A percentile compares a stretch with the other conserved stretches of the same genome.
phyloP scores from a whole-genome alignment of 768 basidiomycete genomes.

The Auriscalpium orientale region DNA sequence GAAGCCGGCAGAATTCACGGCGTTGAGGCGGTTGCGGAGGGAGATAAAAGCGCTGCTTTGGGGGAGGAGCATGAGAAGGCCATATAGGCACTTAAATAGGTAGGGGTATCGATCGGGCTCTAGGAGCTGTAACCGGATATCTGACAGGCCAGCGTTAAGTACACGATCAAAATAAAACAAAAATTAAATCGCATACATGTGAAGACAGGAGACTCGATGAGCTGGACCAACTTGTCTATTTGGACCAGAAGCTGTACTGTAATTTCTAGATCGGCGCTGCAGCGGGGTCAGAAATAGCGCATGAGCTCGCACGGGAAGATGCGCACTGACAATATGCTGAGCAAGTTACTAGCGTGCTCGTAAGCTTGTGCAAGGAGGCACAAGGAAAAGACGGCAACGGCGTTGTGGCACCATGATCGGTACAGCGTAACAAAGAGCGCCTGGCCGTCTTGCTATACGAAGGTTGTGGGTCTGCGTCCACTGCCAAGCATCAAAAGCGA shows the following conservation, averaged over 20 bases:
- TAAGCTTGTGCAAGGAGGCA: conserved; percentile 97
- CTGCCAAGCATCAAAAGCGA: background rate
- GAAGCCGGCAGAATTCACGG: conserved; percentile 93
- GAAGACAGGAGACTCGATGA: conserved; percentile 97
- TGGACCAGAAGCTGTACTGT: conserved; percentile 93
- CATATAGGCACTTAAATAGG: conserved; percentile 96
- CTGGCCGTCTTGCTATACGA: conserved; percentile 85
- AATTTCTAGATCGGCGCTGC: conserved; percentile 91
- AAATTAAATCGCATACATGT: conserved; percentile 66
- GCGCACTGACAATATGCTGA: conserved; percentile 82
- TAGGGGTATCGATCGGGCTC: conserved; percentile 96
- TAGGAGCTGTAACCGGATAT: conserved; percentile 84
- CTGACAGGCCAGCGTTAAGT: conserved; percentile 27
- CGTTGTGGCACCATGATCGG: conserved; percentile 97
- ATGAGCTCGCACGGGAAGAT: background rate
- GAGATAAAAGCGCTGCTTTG: conserved; percentile 97
- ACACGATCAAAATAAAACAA: background rate
- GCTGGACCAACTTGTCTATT: conserved; percentile 94
- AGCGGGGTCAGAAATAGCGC: background rate
- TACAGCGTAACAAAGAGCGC: conserved; percentile 91
- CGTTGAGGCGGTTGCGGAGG: conserved; percentile 86
- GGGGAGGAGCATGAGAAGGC: conserved; percentile 91
- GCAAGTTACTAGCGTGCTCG: conserved; percentile 93
- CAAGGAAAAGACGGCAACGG: conserved; percentile 92
- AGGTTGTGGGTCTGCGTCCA: background rate